Evolutionary conservation across 2,329 filamentous ascomycete genomes (phyloP).

Genomic region (Aspergillus puulaauensis): DNA sequence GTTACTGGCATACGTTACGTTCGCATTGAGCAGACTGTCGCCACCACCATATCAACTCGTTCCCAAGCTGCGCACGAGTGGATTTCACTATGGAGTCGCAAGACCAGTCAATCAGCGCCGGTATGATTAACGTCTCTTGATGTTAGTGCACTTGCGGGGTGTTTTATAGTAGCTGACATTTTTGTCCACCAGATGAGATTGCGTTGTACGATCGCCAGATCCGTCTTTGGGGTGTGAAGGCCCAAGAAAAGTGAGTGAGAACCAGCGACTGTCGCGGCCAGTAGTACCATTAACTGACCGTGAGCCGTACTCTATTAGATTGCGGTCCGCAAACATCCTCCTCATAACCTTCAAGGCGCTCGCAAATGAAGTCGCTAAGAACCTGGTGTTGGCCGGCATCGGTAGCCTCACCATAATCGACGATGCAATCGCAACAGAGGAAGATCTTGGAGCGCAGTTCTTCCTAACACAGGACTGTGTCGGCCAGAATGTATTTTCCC

Average conservation of each 20-base stretch:
- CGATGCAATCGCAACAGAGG: conserved; percentile 69
- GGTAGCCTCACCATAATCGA: conserved; percentile 88
- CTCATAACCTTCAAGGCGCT: conserved; percentile 85
- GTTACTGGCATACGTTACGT: neutral
- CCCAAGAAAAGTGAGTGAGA: conserved; percentile 69
- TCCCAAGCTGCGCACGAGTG: neutral
- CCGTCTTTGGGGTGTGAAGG: conserved; percentile 92
- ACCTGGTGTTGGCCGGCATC: conserved; percentile 90
- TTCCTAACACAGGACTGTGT: conserved; percentile 72
- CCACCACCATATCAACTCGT: neutral
- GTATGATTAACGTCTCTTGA: conserved; percentile 18
- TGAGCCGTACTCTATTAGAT: conserved; percentile 48
- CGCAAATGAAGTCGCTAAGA: conserved; percentile 94
- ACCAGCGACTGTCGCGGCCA: neutral
- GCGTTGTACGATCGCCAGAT: conserved; percentile 97
- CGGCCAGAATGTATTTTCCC: conserved; percentile 63
- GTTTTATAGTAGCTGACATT: conserved; percentile 1
- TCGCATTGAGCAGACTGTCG: neutral
- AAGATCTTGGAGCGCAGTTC: conserved; percentile 80
- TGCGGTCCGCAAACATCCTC: conserved; percentile 85
- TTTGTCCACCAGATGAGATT: conserved; percentile 71
- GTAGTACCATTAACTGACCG: neutral
- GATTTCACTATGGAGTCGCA: conserved; percentile 13
- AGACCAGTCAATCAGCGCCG: conserved; percentile 26
- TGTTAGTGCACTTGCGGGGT: neutral